Percentiles rank a stretch among this genome's conserved stretches.
Evolutionary conservation across 345 rosid genomes (phyloP).

Genomic region (Gossypium raimondii): DNA sequence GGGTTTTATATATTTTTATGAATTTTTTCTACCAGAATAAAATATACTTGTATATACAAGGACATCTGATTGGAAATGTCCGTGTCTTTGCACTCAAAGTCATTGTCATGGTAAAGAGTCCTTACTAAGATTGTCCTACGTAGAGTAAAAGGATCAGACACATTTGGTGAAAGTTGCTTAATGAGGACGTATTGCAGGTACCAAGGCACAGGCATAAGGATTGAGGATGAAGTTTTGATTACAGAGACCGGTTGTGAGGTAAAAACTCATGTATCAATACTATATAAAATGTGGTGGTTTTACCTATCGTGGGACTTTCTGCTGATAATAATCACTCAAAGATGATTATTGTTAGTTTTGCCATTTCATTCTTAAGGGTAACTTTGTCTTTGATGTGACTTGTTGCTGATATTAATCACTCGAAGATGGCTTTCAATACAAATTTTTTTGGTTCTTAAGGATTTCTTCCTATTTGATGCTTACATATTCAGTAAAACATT

Average conservation of each 20-base stretch:
- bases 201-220: slow-evolving; percentile 82
- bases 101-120: neutral
- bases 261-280: slow-evolving; percentile 7
- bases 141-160: neutral
- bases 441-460: neutral
- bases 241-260: slow-evolving; percentile 91
- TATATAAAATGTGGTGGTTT: slow-evolving; percentile 3
- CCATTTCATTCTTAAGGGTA: neutral
- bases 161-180: neutral
- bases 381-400: neutral
- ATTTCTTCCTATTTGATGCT: neutral
- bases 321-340: neutral
- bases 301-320: neutral
- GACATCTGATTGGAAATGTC: neutral
- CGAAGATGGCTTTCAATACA: neutral
- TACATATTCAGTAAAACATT: neutral
- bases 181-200: slow-evolving; percentile 41
- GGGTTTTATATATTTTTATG: neutral
- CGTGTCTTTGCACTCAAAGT: neutral
- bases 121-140: neutral
- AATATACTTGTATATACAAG: neutral
- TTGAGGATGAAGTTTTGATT: slow-evolving; percentile 92
- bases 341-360: neutral
- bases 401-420: neutral
- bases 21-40: neutral